A percentile compares a stretch with the other conserved stretches of the same genome.
phyloP scores from a whole-genome alignment of 441 rosid genomes.

The Pelargonium fulgidum region DNA sequence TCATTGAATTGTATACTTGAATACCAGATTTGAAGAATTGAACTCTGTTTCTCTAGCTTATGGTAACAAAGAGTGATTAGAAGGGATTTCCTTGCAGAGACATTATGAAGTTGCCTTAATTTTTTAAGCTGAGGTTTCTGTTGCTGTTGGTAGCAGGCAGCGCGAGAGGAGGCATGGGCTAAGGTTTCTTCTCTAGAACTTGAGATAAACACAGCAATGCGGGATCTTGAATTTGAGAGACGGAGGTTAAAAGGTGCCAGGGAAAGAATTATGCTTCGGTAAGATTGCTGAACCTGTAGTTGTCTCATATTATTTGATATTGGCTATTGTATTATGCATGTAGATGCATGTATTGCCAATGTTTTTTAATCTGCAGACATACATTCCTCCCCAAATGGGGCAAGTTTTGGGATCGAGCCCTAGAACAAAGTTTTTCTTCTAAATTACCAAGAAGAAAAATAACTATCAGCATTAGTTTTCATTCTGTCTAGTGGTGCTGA shows the following conservation, averaged over 20 bases:
- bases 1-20: neutral
- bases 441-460: no score
- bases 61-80: neutral
- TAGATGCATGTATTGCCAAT: neutral
- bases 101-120: constrained; percentile 4
- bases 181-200: constrained; percentile 83
- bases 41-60: neutral
- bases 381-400: no score
- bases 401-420: neutral
- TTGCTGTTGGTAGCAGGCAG: constrained; percentile 89
- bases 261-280: constrained; percentile 99
- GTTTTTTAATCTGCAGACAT: neutral
- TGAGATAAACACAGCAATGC: constrained; percentile 70
- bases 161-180: constrained; percentile 96
- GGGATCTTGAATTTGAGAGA: constrained; percentile 87
- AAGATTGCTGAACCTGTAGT: constrained; percentile 23
- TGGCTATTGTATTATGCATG: neutral
- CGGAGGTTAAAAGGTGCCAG: constrained; percentile 88
- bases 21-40: neutral
- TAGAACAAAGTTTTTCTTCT: neutral
- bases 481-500: neutral
- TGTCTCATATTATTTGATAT: neutral
- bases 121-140: constrained; percentile 52
- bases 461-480: neutral
- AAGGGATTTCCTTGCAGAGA: neutral